A percentile compares a stretch with the other conserved stretches of the same genome.
phyloP scores from a whole-genome alignment of 352 stramenopile genomes.

The Pythium monospermum region DNA sequence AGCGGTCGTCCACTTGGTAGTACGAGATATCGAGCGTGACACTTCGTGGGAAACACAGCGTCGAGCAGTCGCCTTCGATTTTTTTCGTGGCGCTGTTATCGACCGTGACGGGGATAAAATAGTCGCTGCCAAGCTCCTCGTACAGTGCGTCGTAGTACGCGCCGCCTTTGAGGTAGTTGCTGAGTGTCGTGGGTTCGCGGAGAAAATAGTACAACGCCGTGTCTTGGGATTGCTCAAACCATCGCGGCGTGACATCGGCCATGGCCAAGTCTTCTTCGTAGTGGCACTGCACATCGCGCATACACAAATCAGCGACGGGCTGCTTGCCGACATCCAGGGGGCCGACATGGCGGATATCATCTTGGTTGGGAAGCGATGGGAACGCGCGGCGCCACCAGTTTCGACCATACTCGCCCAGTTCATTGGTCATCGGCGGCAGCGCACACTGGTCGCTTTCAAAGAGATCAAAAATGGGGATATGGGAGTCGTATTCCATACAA shows the following conservation, averaged over 20 bases:
- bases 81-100: slow-evolving; percentile 73
- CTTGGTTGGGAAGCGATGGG: slow-evolving; percentile 89
- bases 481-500: slow-evolving; percentile 95
- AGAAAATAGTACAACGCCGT: slow-evolving; percentile 91
- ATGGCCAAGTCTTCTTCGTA: slow-evolving; percentile 92
- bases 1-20: slow-evolving; percentile 87
- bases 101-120: slow-evolving; percentile 93
- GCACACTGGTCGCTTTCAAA: slow-evolving; percentile 90
- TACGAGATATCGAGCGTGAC: slow-evolving; percentile 94
- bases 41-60: slow-evolving; percentile 88
- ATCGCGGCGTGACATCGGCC: slow-evolving; percentile 90
- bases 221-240: slow-evolving; percentile 92
- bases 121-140: slow-evolving; percentile 67
- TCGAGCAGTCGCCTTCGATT: slow-evolving; percentile 86
- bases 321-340: slow-evolving; percentile 84
- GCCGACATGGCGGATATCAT: slow-evolving; percentile 91
- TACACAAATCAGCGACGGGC: slow-evolving; percentile 91
- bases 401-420: slow-evolving; percentile 51
- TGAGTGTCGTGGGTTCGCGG: slow-evolving; percentile 86
- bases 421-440: slow-evolving; percentile 79
- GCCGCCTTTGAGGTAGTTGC: slow-evolving; percentile 80
- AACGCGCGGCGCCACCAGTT: slow-evolving; percentile 74
- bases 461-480: slow-evolving; percentile 91
- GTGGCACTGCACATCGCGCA: slow-evolving; percentile 81
- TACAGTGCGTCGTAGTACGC: slow-evolving; percentile 67